Percentiles rank a stretch among this genome's conserved stretches.
Conservation (phyloP, 805 yeast genomes). For the Pichia phayaonensis region DNA sequence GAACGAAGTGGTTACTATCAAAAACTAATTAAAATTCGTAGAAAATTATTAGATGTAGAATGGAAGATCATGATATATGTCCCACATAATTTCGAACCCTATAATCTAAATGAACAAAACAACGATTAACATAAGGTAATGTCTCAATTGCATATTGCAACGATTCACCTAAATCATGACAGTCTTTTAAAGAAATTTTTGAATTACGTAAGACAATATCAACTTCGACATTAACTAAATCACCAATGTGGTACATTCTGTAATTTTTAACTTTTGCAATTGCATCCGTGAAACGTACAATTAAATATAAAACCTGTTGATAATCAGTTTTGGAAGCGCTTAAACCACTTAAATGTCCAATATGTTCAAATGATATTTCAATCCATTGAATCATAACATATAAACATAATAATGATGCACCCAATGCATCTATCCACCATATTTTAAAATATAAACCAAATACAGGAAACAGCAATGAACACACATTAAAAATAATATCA, state of each 20-base stretch:
- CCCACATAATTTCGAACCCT: constrained; percentile 33
- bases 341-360: constrained; percentile 68
- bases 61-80: constrained; percentile 18
- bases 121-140: constrained; percentile 68
- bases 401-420: constrained; percentile 56
- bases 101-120: constrained; percentile 74
- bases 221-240: constrained; percentile 66
- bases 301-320: constrained; percentile 59
- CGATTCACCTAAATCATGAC: constrained; percentile 77
- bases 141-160: constrained; percentile 75
- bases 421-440: constrained; percentile 73
- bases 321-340: constrained; percentile 56
- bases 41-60: neutral
- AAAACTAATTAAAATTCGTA: too few relatives aligned
- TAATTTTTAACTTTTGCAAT: constrained; percentile 58
- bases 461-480: constrained; percentile 65
- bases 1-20: too few relatives aligned
- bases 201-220: constrained; percentile 52
- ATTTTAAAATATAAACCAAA: constrained; percentile 42
- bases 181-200: constrained; percentile 48
- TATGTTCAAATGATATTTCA: constrained; percentile 58
- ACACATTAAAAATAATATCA: constrained; percentile 64
- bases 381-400: constrained; percentile 64
- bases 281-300: constrained; percentile 60
- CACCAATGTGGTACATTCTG: constrained; percentile 74